phyloP scores from a whole-genome alignment of 306 rosid genomes.

The Fagus crenata region DNA sequence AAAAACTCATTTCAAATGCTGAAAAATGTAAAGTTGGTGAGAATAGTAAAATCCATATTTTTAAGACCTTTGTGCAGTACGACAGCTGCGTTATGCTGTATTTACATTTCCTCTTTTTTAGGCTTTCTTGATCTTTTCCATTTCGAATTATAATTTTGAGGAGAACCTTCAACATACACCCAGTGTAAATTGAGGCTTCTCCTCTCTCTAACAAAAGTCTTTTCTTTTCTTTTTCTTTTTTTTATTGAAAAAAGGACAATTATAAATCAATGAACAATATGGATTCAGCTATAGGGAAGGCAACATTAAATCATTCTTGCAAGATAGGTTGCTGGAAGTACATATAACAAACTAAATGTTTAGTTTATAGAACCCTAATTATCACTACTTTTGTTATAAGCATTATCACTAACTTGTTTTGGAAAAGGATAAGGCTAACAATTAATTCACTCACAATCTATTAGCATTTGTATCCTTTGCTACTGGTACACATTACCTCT shows the following conservation, averaged over 20 bases:
- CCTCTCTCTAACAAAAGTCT: not conserved
- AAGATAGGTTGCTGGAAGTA: not conserved
- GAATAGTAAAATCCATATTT: not conserved
- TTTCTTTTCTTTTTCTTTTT: too few species aligned
- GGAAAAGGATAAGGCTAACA: not conserved
- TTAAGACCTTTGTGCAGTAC: not conserved
- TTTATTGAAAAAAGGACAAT: not conserved
- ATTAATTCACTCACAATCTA: not conserved
- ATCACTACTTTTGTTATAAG: not conserved
- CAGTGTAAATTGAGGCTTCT: not conserved
- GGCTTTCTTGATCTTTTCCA: not conserved
- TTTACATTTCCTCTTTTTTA: not conserved
- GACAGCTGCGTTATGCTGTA: not conserved
- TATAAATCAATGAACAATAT: not conserved
- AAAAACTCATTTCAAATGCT: slow-evolving; percentile 29
- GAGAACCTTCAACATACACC: not conserved
- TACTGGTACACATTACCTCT: not conserved
- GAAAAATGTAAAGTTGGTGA: slow-evolving; percentile 12
- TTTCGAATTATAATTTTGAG: not conserved
- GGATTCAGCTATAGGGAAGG: not conserved
- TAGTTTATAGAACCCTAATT: not conserved
- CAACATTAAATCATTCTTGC: not conserved
- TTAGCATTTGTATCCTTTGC: not conserved
- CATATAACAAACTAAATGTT: not conserved
- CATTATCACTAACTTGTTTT: not conserved